phyloP scores from a whole-genome alignment of 2,329 filamentous ascomycete species.

The Colletotrichum sp. region DNA sequence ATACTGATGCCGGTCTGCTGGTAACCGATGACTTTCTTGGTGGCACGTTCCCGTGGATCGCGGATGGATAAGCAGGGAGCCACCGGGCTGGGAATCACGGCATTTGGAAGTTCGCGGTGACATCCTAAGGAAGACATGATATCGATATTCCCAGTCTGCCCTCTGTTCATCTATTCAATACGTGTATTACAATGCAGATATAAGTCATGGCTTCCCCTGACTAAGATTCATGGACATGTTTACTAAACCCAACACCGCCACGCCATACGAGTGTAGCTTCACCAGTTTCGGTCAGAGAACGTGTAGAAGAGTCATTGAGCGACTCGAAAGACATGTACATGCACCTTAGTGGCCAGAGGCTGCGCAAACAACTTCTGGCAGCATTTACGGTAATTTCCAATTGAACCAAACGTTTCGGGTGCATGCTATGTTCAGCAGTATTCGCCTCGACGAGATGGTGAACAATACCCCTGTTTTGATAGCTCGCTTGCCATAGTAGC shows the following conservation, averaged over 20 bases:
- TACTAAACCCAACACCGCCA: background rate
- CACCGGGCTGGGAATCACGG: background rate
- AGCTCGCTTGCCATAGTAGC: background rate
- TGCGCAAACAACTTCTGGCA: no score
- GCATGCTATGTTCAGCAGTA: background rate
- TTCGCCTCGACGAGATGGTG: background rate
- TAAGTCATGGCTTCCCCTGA: background rate
- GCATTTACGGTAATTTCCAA: no score
- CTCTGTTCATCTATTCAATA: background rate
- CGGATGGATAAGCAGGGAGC: background rate
- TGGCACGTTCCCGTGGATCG: background rate
- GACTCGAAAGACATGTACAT: no score
- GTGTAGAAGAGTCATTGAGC: no score
- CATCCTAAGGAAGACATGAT: background rate
- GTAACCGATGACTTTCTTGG: constrained; percentile 9
- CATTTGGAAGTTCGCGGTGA: background rate
- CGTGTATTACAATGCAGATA: background rate
- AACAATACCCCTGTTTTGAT: background rate
- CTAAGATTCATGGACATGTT: background rate
- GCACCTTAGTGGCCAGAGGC: no score
- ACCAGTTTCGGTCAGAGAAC: no score
- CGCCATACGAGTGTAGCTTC: no score
- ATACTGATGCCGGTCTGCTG: background rate
- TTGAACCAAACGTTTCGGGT: no score
- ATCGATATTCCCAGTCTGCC: background rate